phyloP scores from a whole-genome alignment of 805 yeast species.

The Kazachstania africana region DNA sequence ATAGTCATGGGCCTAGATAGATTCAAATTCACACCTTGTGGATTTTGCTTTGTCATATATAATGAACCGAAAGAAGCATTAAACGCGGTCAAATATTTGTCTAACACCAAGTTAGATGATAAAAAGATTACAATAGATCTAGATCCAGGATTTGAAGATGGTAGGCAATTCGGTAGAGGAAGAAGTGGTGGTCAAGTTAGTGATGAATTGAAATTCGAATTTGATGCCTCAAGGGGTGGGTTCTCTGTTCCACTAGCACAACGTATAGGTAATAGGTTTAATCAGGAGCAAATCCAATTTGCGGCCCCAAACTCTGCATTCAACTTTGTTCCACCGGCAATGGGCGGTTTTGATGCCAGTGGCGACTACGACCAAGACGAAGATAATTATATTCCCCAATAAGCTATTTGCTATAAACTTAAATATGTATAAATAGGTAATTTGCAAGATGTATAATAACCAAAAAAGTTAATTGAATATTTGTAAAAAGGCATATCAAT shows the following conservation, averaged over 20 bases:
- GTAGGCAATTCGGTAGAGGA: conserved; percentile 93
- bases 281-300: conserved; percentile 1
- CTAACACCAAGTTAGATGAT: conserved; percentile 77
- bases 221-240: conserved; percentile 38
- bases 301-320: not conserved
- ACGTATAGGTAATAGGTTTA: conserved; percentile 14
- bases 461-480: too few relatives aligned
- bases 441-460: too few relatives aligned
- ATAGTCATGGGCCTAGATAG: conserved; percentile 94
- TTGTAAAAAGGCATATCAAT: too few relatives aligned
- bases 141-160: conserved; percentile 93
- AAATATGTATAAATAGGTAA: not conserved
- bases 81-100: conserved; percentile 70
- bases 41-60: conserved; percentile 87
- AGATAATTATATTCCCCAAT: conserved; percentile 19
- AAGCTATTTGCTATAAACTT: not conserved
- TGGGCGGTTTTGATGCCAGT: conserved; percentile 6
- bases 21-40: conserved; percentile 86
- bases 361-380: conserved; percentile 11
- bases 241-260: conserved; percentile 31
- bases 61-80: conserved; percentile 57
- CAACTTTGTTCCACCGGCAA: conserved; percentile 5
- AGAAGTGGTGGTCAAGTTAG: conserved; percentile 83
- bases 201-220: conserved; percentile 47
- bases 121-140: conserved; percentile 73